Evolutionary conservation across 495 filamentous ascomycete genomes (phyloP).

Genomic region (Xylaria palmicola): DNA sequence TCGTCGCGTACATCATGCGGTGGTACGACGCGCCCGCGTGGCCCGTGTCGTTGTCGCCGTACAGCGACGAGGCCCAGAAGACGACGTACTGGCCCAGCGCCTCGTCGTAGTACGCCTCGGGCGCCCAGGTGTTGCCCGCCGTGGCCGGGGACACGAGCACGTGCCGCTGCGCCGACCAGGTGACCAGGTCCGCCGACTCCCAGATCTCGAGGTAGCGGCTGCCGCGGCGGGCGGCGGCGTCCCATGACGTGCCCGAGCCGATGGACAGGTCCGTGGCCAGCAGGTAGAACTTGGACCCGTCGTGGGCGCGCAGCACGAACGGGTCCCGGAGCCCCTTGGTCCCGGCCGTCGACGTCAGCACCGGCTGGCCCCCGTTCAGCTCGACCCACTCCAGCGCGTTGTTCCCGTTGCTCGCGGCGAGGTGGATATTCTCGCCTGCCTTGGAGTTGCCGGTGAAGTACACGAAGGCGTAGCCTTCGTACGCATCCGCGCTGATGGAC

Average conservation of each 20-base stretch:
- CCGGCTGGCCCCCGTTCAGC: conserved; percentile 16
- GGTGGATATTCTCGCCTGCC: conserved; percentile 23
- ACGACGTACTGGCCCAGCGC: conserved; percentile 18
- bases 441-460: conserved; percentile 19
- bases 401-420: conserved; percentile 22
- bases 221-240: conserved; percentile 15
- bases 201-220: conserved; percentile 25
- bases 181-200: conserved; percentile 21
- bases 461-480: conserved; percentile 22
- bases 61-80: conserved; percentile 25
- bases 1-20: conserved; percentile 22
- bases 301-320: conserved; percentile 22
- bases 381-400: conserved; percentile 24
- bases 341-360: conserved; percentile 16
- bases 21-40: conserved; percentile 18
- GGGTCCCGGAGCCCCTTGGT: conserved; percentile 24
- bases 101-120: conserved; percentile 25
- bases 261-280: conserved; percentile 26
- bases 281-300: conserved; percentile 24
- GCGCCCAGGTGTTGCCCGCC: conserved; percentile 25
- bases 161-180: conserved; percentile 24
- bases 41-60: conserved; percentile 12
- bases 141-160: conserved; percentile 20
- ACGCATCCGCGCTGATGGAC: conserved; percentile 3
- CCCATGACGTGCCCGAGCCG: conserved; percentile 26